Base-by-base conservation (phyloP, 306 rosid genomes). In the Cyclanthera cordifolia region DNA sequence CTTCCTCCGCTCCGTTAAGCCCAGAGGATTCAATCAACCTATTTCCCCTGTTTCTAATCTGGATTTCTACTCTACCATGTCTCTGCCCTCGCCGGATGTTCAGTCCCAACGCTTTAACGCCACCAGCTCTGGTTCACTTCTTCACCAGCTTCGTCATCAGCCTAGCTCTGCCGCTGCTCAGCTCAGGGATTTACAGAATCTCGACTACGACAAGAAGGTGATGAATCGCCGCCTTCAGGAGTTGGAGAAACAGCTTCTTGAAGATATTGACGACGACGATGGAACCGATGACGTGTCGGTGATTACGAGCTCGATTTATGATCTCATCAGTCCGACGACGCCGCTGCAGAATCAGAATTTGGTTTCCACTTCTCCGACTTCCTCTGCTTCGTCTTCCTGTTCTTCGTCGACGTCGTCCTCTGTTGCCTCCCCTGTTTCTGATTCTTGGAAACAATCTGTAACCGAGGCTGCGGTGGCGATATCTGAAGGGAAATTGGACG, bases 401-500 rank as follows among this genome's bases (percentile, higher is more conserved):
- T 84, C 87, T 0, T 87, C 91, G 0, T 80, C 89, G 16, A 79
- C 85, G 0, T 77, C 82, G 0, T 75, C 90, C 1, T 93, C 93
- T 0, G 88, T 79, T 1, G 86, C 82, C 4, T 89, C 94, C 0
- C 90, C 88, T 27, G 80, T 85, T 4, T 45, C 77, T 0, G 43
- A 45, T 1, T 86, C 85, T 32, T 82, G 82, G 4, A 93, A 83
- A 53, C 95, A 85, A 63, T 76, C 75, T 2, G 49, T 93, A 8
- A 73, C 83, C 84, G 96, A 93, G 37, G 95, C 88, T 6, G 98
- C 96, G 2, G 54, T 88, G 34, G 95, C 89, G 1, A 89, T 93
- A 69, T 75, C 83, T 0, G 98, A 93, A 8, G 95, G 98, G 4
- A 89, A 82, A 72, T 4, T 67, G 1, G 94, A 93, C 1, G 13